Evolutionary conservation across 2,329 filamentous ascomycete species (phyloP), one percentile per base, ranked within the genome.

Genomic region (Mycocentrospora acerina): DNA sequence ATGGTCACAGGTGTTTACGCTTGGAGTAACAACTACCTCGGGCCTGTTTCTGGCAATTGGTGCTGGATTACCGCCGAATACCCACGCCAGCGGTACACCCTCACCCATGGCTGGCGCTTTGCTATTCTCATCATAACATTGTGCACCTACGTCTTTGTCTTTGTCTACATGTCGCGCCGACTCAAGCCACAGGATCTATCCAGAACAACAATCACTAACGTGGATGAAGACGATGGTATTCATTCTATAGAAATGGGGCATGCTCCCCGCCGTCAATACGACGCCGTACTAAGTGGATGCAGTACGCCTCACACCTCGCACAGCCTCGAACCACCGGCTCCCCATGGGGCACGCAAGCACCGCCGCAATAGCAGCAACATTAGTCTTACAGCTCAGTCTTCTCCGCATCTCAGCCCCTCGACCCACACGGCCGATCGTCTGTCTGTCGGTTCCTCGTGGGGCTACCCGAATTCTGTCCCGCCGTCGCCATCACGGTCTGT

Each of bases 101-200:
- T 75, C 32, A 70, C 69, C 0, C 72, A 75, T 39, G 71, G 66
- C 27, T 74, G 71, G 72, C 67, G 72, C 5, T 65, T 74, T 33
- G 58, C 63, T 12, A 69, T 74, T 26, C 71, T 75, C 34, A 43
- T 69, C 25, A 51, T 53, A 7, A 71, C 69, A 1, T 60, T 73
- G 13, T 52, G 42, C 24, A 70, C 73, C 14, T 75, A 75, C 40
- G 53, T 62, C 1, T 73, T 70, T 37, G 65, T 75, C 14, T 72
- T 70, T 49, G 44, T 64, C 29, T 66, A 65, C 40, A 55, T 71
- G 19, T 35, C 29, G 25, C 42, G 42, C 19, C 45, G 45, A 12
- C 30, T 48, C 8, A 36, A 37, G n/a, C 44, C 44, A n/a, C 33
- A 47, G 17, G 18, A 27, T 15, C 22, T 44, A 1, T 40, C 41